Percentiles rank a stretch among this genome's conserved stretches.
phyloP scores from a whole-genome alignment of 2,329 filamentous ascomycete genomes.

The Blastomyces parvus region DNA sequence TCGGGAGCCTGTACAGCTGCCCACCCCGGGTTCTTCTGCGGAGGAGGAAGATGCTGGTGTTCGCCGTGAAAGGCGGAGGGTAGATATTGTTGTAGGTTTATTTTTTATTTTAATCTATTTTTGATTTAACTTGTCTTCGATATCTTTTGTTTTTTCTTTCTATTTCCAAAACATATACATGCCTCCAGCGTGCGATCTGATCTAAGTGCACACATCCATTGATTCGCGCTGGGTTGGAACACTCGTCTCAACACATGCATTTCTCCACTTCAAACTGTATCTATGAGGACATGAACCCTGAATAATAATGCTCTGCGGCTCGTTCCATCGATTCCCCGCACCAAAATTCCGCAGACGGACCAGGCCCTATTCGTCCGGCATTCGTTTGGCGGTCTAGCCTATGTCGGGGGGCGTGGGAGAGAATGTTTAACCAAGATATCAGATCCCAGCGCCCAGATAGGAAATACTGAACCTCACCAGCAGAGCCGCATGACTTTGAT shows the following conservation, averaged over 20 bases:
- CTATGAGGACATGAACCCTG: not conserved
- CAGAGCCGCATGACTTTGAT: not conserved
- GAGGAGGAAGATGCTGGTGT: not conserved
- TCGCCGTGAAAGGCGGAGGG: constrained; percentile 22
- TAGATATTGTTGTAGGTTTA: constrained; percentile 37
- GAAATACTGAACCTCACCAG: not conserved
- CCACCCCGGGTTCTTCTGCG: not conserved
- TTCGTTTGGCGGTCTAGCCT: not conserved
- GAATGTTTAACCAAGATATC: not conserved
- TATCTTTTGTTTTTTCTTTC: not conserved
- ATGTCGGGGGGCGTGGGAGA: not conserved
- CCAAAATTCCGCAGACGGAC: not conserved
- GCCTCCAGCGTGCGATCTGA: too few species aligned
- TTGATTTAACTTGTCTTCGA: not conserved
- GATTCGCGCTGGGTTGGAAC: not conserved
- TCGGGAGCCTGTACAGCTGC: not conserved
- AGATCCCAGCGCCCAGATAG: not conserved
- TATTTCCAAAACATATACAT: too few species aligned
- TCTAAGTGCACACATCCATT: not conserved
- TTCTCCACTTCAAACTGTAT: not conserved
- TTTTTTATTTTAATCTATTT: not conserved
- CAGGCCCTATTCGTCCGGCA: not conserved
- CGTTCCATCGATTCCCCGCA: not conserved
- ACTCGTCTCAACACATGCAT: not conserved
- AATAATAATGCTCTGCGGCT: not conserved